phyloP scores from a whole-genome alignment of 495 filamentous ascomycete genomes.

The Penicillium mononematosum region DNA sequence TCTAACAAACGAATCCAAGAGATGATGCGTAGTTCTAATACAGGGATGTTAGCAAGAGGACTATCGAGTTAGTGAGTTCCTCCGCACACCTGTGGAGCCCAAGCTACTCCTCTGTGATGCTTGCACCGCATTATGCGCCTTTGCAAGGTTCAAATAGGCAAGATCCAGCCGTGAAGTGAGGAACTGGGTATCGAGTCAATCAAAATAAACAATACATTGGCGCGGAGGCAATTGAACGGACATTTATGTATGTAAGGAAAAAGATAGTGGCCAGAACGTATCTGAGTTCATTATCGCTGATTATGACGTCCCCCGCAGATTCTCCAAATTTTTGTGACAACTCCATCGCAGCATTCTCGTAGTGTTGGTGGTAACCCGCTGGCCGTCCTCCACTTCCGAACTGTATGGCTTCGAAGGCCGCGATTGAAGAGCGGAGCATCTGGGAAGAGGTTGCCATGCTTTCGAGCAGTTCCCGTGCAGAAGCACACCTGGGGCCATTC shows the following conservation, averaged over 20 bases:
- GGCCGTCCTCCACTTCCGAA: background rate
- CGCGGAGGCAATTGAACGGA: background rate
- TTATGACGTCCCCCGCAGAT: background rate
- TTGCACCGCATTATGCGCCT: conserved; percentile 15
- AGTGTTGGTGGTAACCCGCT: background rate
- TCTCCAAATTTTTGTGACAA: background rate
- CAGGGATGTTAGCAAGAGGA: background rate
- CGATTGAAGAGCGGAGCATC: conserved; percentile 1
- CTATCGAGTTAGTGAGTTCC: background rate
- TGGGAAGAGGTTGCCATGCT: background rate
- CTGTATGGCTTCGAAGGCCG: conserved; percentile 1
- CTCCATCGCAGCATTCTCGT: background rate
- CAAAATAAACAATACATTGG: conserved; percentile 5
- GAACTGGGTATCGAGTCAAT: conserved; percentile 4
- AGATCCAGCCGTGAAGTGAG: background rate
- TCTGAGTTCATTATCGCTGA: background rate
- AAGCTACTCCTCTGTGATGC: conserved; percentile 11
- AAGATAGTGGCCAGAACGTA: conserved; percentile 1
- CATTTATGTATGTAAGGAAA: conserved; percentile 2
- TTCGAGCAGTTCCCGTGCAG: conserved; percentile 1
- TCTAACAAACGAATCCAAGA: conserved; percentile 41
- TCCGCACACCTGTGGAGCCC: conserved; percentile 12
- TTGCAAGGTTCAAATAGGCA: conserved; percentile 12
- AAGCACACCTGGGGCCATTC: background rate
- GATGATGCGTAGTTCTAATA: conserved; percentile 28